Conservation (phyloP, 2,329 filamentous ascomycete species). For the Paecilomyces sp. region DNA sequence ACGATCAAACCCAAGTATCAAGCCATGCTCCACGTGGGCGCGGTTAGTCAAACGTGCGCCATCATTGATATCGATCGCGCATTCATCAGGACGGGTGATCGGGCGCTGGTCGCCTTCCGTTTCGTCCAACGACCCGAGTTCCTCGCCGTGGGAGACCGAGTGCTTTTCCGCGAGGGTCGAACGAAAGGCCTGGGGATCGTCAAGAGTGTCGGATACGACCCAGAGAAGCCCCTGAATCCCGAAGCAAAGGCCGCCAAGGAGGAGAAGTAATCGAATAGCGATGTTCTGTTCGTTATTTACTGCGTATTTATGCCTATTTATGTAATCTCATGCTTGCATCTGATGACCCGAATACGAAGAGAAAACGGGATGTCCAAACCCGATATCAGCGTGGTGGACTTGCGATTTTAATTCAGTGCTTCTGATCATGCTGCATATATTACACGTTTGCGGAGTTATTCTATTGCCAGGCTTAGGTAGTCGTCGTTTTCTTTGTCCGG, state of each 20-base stretch:
- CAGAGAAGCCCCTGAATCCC: constrained; percentile 44
- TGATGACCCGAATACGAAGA: not conserved
- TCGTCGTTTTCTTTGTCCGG: not conserved
- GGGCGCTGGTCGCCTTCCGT: constrained; percentile 88
- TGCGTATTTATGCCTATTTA: not conserved
- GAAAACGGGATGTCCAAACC: not conserved
- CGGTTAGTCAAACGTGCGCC: constrained; percentile 88
- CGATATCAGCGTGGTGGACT: not conserved
- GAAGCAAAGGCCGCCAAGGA: constrained; percentile 21
- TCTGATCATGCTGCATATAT: not conserved
- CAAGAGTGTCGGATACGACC: constrained; percentile 82
- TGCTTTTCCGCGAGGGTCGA: constrained; percentile 87
- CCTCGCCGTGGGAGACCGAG: constrained; percentile 74
- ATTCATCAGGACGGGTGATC: constrained; percentile 87
- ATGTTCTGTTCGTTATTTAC: not conserved
- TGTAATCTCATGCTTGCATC: not conserved
- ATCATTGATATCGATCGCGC: constrained; percentile 98
- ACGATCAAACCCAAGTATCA: constrained; percentile 97
- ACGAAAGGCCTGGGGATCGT: constrained; percentile 96
- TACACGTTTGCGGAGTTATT: not conserved
- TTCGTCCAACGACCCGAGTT: constrained; percentile 96
- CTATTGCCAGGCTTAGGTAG: not conserved
- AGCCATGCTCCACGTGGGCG: constrained; percentile 94
- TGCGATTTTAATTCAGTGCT: not conserved
- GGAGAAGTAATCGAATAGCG: constrained; percentile 1